Evolutionary conservation across 2,329 filamentous ascomycete species (phyloP).

Genomic region (Fusarium chaquense): DNA sequence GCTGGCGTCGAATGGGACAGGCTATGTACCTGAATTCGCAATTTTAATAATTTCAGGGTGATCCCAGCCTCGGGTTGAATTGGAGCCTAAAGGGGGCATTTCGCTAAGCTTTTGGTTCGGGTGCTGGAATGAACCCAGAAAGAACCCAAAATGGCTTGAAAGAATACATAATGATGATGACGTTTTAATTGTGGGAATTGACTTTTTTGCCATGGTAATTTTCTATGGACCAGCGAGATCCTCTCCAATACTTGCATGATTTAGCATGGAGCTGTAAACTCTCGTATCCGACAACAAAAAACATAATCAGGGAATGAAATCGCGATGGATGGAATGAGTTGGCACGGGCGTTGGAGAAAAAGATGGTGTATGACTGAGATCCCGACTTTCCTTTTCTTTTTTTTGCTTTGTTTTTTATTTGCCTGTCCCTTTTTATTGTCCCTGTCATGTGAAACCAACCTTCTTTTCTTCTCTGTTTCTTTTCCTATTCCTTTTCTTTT

Average conservation of each 20-base stretch:
- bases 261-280: neutral
- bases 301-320: slow-evolving; percentile 11
- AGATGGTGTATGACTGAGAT: slow-evolving; percentile 17
- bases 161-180: neutral
- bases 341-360: neutral
- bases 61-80: slow-evolving; percentile 29
- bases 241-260: slow-evolving; percentile 6
- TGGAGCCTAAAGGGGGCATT: slow-evolving; percentile 31
- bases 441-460: neutral
- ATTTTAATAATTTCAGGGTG: slow-evolving; percentile 38
- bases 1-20: neutral
- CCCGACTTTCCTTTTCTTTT: neutral
- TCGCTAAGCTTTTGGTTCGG: neutral
- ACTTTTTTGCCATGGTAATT: neutral
- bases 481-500: slow-evolving; percentile 11
- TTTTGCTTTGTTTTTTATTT: neutral
- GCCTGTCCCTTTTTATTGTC: neutral
- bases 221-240: neutral
- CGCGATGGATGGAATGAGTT: slow-evolving; percentile 30
- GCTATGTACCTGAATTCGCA: slow-evolving; percentile 19
- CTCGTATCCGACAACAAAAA: neutral
- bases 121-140: slow-evolving; percentile 11
- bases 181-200: neutral
- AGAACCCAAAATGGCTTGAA: too few species aligned
- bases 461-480: neutral